Conservation (phyloP, 2,329 filamentous ascomycete genomes). For the Pleoardoris graminearum region DNA sequence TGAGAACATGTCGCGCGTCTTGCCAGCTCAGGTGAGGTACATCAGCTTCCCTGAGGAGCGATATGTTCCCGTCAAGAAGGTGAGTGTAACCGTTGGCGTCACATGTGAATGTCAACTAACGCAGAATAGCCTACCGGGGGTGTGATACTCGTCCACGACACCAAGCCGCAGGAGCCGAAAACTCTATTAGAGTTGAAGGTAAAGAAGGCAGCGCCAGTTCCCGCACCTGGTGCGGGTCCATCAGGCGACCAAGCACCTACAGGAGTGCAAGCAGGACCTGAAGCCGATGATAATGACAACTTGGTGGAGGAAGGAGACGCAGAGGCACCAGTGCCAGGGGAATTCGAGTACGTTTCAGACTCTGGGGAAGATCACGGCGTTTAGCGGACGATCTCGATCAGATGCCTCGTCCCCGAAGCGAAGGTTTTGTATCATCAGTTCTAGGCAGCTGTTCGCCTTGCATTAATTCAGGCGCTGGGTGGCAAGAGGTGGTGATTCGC, state of each 20-base stretch:
- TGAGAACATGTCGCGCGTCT: conserved; percentile 94
- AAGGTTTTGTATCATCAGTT: conserved; percentile 34
- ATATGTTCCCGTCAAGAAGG: conserved; percentile 92
- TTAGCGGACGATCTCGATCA: conserved; percentile 17
- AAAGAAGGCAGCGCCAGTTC: conserved; percentile 66
- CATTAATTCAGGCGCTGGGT: conserved; percentile 27
- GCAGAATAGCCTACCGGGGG: conserved; percentile 78
- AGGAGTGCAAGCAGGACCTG: conserved; percentile 69
- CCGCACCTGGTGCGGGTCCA: conserved; percentile 49
- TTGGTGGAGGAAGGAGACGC: conserved; percentile 84
- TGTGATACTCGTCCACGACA: conserved; percentile 88
- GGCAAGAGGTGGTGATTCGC: conserved; percentile 13
- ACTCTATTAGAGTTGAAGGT: conserved; percentile 87
- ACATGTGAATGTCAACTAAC: conserved; percentile 21
- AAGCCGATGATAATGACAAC: conserved; percentile 66
- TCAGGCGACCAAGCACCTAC: conserved; percentile 36
- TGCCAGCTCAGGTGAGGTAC: conserved; percentile 91
- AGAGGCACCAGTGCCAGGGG: conserved; percentile 69
- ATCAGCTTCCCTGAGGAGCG: conserved; percentile 88
- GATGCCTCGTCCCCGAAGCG: not conserved
- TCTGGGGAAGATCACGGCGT: conserved; percentile 50
- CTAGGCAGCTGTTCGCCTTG: conserved; percentile 20
- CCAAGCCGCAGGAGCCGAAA: conserved; percentile 75
- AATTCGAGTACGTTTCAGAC: conserved; percentile 80
- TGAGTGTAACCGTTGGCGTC: conserved; percentile 45